Conservation (phyloP, 179 eudicot species). For the Spinacia oleracea region DNA sequence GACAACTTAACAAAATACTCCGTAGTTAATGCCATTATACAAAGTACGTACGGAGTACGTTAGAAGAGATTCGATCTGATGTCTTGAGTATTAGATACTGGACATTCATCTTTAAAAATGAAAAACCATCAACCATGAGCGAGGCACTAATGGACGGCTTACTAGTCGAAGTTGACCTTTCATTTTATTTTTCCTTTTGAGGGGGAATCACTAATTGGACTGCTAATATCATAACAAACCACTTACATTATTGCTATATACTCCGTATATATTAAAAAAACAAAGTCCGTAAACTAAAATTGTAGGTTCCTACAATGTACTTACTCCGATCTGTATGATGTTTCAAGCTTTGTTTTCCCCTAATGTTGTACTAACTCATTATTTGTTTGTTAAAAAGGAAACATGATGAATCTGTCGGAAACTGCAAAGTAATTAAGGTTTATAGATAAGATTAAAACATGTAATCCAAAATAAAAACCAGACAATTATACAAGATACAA, state of each 20-base stretch:
- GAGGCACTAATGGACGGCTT: not conserved
- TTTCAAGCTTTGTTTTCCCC: not conserved
- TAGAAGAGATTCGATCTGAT: too few relatives aligned
- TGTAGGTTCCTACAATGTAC: too few relatives aligned
- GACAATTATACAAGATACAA: not conserved
- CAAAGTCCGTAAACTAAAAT: too few relatives aligned
- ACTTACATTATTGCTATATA: not conserved
- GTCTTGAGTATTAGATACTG: too few relatives aligned
- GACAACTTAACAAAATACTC: too few relatives aligned
- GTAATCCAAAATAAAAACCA: not conserved
- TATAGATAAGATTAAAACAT: slow-evolving; percentile 1
- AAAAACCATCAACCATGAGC: not conserved
- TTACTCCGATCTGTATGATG: too few relatives aligned
- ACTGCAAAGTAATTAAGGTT: not conserved
- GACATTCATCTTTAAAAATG: not conserved
- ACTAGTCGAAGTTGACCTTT: not conserved
- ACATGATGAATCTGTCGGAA: not conserved
- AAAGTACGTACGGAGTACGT: too few relatives aligned
- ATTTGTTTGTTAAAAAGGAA: not conserved
- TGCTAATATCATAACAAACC: not conserved
- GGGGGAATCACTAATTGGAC: not conserved
- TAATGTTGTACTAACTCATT: not conserved
- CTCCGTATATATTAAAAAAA: too few relatives aligned
- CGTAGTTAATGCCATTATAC: too few relatives aligned
- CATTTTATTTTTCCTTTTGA: not conserved